Percentiles rank a stretch among this genome's conserved stretches.
Conservation (phyloP, 768 basidiomycete genomes). For the Naematelia aurantialba region DNA sequence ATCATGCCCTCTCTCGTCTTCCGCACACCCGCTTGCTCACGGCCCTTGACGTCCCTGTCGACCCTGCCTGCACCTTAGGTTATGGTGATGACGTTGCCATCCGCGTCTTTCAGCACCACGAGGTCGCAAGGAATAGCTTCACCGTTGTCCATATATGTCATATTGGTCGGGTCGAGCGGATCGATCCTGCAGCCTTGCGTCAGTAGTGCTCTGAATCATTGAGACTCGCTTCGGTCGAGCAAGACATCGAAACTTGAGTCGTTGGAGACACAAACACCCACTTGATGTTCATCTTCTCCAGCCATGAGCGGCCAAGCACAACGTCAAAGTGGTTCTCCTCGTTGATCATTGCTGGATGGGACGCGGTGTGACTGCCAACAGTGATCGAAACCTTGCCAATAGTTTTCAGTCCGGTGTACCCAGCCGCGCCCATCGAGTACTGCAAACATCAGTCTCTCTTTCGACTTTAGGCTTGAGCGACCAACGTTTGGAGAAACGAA, state of each 20-base stretch:
- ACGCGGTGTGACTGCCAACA: conserved; percentile 50
- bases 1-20: not conserved
- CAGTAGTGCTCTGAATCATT: not conserved
- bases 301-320: conserved; percentile 76
- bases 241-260: conserved; percentile 1
- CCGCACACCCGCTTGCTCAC: not conserved
- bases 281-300: conserved; percentile 66
- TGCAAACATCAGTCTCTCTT: conserved; percentile 11
- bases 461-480: not conserved
- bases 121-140: conserved; percentile 89
- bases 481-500: conserved; percentile 75
- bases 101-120: conserved; percentile 82
- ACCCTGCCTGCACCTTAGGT: conserved; percentile 52
- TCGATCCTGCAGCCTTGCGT: conserved; percentile 56
- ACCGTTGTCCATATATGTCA: conserved; percentile 86
- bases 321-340: conserved; percentile 97
- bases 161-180: conserved; percentile 77
- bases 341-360: conserved; percentile 70
- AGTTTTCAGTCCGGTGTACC: conserved; percentile 68
- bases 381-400: conserved; percentile 86
- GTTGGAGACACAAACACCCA: conserved; percentile 23
- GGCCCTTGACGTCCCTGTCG: not conserved
- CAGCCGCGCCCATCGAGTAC: conserved; percentile 80
- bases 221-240: not conserved
- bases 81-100: conserved; percentile 83